phyloP scores from a whole-genome alignment of 176 grass and related monocot species.

The Ensete glaucum region DNA sequence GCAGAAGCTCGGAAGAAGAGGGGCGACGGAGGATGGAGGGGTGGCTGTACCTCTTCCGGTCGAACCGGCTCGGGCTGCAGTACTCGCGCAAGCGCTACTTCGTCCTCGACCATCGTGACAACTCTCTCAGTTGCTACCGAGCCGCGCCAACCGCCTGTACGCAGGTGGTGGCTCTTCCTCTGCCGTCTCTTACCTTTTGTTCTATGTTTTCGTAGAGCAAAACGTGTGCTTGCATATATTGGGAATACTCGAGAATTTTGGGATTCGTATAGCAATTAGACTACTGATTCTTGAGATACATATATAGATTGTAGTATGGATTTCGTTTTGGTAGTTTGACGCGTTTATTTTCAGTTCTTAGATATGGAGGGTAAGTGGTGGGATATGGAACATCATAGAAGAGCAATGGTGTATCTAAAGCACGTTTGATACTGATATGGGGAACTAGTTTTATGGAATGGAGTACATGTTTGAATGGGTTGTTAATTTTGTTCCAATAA shows the following conservation, averaged over 20 bases:
- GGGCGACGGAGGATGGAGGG: background rate
- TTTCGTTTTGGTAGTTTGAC: too few relatives aligned
- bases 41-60: slow-evolving; percentile 3
- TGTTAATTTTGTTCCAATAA: too few relatives aligned
- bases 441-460: too few relatives aligned
- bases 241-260: background rate
- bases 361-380: background rate
- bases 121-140: background rate
- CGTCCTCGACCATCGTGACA: background rate
- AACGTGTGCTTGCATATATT: background rate
- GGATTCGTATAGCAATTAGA: background rate
- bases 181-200: too few relatives aligned
- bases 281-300: background rate
- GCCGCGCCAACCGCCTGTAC: background rate
- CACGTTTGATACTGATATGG: too few relatives aligned
- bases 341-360: background rate
- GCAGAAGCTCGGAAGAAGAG: background rate
- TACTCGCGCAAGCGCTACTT: slow-evolving; percentile 12
- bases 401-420: too few relatives aligned
- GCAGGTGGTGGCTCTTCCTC: background rate
- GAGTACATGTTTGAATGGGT: too few relatives aligned
- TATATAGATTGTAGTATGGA: too few relatives aligned
- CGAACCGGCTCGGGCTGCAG: background rate
- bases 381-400: background rate
- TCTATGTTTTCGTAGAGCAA: background rate